Percentiles rank a stretch among this genome's conserved stretches.
phyloP scores from a whole-genome alignment of 148 eudicot species.

The Limonium bicolor region DNA sequence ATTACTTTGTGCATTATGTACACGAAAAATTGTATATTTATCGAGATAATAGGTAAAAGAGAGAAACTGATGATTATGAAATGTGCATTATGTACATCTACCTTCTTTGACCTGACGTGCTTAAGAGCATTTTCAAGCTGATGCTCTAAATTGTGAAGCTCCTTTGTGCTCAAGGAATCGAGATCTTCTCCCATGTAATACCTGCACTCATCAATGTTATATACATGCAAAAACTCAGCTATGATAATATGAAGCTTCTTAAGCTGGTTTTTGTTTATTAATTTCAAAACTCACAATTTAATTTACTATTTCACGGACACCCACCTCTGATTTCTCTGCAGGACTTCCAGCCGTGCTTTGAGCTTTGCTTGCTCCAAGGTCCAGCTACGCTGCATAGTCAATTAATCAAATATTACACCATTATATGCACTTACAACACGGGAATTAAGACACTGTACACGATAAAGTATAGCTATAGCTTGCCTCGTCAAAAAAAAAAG shows the following conservation, averaged over 20 bases:
- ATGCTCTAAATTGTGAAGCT: constrained; percentile 54
- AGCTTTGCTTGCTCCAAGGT: constrained; percentile 66
- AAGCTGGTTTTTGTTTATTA: neutral
- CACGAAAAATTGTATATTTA: neutral
- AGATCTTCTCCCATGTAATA: constrained; percentile 62
- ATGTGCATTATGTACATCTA: constrained; percentile 3
- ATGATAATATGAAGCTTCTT: neutral
- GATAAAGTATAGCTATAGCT: neutral
- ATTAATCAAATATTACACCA: neutral
- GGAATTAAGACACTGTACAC: no score
- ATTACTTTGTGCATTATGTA: no score
- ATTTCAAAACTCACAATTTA: neutral
- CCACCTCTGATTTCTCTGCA: constrained; percentile 56
- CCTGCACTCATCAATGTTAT: constrained; percentile 15
- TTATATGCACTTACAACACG: neutral
- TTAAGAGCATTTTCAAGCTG: constrained; percentile 55
- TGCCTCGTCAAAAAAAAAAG: neutral
- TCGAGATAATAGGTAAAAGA: neutral
- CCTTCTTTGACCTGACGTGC: constrained; percentile 43
- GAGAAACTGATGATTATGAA: neutral
- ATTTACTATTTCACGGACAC: neutral
- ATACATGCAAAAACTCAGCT: neutral
- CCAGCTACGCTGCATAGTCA: constrained; percentile 47
- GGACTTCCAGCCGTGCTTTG: constrained; percentile 59
- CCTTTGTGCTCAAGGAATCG: constrained; percentile 42